Evolutionary conservation across 1,139 yeast genomes (phyloP), one percentile per base, ranked within the genome.

Genomic region (Yamadazyma dendronema): DNA sequence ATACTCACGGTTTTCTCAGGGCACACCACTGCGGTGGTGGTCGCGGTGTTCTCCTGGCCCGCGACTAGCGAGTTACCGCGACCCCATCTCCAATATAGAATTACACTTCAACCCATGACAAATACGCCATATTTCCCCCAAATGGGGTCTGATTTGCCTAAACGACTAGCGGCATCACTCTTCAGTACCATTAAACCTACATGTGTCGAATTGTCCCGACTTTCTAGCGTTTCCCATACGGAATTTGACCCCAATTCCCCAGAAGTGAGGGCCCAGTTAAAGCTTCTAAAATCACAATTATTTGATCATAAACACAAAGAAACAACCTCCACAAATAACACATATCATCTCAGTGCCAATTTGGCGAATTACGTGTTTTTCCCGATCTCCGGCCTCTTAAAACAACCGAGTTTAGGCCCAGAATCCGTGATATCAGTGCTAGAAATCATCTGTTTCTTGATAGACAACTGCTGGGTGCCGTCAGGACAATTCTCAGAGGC

Each of bases 331-430:
- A n/a, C n/a, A n/a, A n/a, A n/a, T n/a, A n/a, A n/a, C n/a, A n/a
- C n/a, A n/a, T n/a, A 34, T 1, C 33, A 37, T 0, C 33, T 40
- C 8, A 48, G 41, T 11, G 48, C 40, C 4, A 64, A 59, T 19
- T 41, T 70, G 14, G 74, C 73, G 0, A 75, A 70, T 48, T 70
- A 70, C 41, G 51, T 70, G 3, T 70, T 70, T 46, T 67, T 59
- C 38, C 76, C 76, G 1, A 38, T 70, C 12, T 61, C 74, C 2
- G 54, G 50, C 30, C 41, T 68, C 27, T 45, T 70, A 23, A 63
- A 65, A 42, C 62, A 57, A 28, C 50, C 58, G 4, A 33, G 31
- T 4, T 49, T 69, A 17, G 47, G 46, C 17, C 60, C 53, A 21
- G 23, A 42, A 1, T 51, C 56, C 3, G 47, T 52, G 2, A 45